Percentiles rank a stretch among this genome's conserved stretches.
phyloP scores from a whole-genome alignment of 2,329 filamentous ascomycete species.

The Monosporascus sp. region DNA sequence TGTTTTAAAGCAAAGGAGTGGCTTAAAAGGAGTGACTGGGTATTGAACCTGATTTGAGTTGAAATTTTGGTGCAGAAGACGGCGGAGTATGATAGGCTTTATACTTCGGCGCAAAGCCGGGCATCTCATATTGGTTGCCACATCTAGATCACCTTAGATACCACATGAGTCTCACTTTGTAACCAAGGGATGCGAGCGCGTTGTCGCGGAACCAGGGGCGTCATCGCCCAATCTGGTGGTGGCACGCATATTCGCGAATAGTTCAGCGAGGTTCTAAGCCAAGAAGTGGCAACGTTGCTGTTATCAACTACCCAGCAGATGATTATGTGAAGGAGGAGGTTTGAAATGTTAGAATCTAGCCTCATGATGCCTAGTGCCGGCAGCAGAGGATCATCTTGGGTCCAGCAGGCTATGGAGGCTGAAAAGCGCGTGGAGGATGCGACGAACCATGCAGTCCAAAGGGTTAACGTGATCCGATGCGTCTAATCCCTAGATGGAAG shows the following conservation, averaged over 20 bases:
- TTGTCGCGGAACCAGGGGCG: not conserved
- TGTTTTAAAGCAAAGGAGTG: slow-evolving; percentile 4
- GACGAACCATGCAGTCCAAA: not conserved
- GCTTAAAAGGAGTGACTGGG: not conserved
- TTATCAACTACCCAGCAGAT: not conserved
- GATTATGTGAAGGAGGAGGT: not conserved
- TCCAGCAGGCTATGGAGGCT: not conserved
- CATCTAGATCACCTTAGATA: not conserved
- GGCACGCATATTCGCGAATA: not conserved
- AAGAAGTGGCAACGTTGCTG: not conserved
- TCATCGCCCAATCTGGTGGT: not conserved
- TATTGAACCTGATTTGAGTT: not conserved
- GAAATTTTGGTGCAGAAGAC: not conserved
- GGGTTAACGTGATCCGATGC: not conserved
- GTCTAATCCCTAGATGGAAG: not conserved
- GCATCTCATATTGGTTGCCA: not conserved
- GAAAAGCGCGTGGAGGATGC: not conserved
- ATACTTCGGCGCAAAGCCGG: not conserved
- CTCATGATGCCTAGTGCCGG: not conserved
- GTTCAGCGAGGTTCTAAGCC: not conserved
- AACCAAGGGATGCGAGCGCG: not conserved
- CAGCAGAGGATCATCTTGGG: not conserved
- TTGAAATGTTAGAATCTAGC: not conserved
- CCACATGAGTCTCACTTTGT: not conserved
- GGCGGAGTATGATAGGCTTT: not conserved